These are phyloP conservation scores for Buddleja alternifolia DNA, from an alignment of 257 asterid genomes.

Conservation along the genomic window DNA sequence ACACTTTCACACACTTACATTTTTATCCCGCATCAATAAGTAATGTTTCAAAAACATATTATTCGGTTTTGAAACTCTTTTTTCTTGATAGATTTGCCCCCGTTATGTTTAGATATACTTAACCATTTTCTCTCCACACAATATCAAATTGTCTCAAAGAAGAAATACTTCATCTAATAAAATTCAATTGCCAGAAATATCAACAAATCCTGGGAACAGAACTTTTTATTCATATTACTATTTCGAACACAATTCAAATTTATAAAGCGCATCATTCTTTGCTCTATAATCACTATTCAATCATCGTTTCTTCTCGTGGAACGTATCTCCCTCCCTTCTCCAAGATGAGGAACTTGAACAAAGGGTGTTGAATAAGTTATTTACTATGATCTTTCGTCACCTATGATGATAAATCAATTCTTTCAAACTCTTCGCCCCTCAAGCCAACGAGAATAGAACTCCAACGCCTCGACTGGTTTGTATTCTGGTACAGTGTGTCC, in stretches of 20 bases:
- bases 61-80: no score
- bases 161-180: neutral
- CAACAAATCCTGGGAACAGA: neutral
- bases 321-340: neutral
- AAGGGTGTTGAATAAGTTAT: neutral
- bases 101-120: no score
- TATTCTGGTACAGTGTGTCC: conserved; percentile 96
- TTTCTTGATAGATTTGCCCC: no score
- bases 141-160: neutral
- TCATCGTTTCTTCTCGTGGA: conserved; percentile 1
- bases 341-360: neutral
- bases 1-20: no score
- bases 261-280: neutral
- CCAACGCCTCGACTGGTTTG: conserved; percentile 85
- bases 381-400: neutral
- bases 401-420: neutral
- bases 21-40: no score
- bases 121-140: no score
- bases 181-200: conserved; percentile 5
- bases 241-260: neutral
- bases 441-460: conserved; percentile 75
- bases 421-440: conserved; percentile 57
- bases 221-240: neutral
- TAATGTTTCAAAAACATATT: no score
- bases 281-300: neutral